phyloP scores from a whole-genome alignment of 176 grass and related monocot genomes.

The sorghum (Sorghum bicolor) region DNA sequence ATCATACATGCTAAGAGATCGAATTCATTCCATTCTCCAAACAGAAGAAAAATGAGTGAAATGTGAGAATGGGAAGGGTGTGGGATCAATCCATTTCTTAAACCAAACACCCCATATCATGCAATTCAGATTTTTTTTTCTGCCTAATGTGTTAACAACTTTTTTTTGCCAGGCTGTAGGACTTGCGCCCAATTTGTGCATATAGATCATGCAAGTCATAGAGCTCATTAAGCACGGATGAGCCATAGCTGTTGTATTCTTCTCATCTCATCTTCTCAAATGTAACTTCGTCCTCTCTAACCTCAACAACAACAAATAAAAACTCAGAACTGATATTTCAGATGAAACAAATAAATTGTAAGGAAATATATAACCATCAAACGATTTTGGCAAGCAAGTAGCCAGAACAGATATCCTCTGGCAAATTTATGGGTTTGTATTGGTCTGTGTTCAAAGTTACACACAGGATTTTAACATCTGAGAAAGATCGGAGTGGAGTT shows the following conservation, averaged over 20 bases:
- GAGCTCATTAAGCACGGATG: not conserved
- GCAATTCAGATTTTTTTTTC: too few species aligned
- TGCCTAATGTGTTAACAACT: not conserved
- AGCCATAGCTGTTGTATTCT: not conserved
- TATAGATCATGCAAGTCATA: not conserved
- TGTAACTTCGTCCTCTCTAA: too few species aligned
- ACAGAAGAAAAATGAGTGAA: too few species aligned
- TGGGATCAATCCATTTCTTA: too few species aligned
- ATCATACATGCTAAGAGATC: too few species aligned
- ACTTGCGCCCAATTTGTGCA: not conserved
- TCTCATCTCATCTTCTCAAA: too few species aligned
- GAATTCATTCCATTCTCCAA: too few species aligned
- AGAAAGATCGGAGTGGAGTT: not conserved
- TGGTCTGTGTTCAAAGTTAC: slow-evolving; percentile 1
- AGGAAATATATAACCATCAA: not conserved
- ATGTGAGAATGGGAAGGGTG: too few species aligned
- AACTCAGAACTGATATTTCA: not conserved
- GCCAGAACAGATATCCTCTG: not conserved
- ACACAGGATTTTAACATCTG: not conserved
- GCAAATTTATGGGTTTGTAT: not conserved
- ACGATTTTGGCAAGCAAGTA: not conserved
- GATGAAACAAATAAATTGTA: not conserved
- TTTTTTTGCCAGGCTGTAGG: not conserved
- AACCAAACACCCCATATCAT: too few species aligned
- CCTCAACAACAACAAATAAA: not conserved